Evolutionary conservation across 805 yeast genomes (phyloP).

Genomic region (Sporopachydermia lactativora): DNA sequence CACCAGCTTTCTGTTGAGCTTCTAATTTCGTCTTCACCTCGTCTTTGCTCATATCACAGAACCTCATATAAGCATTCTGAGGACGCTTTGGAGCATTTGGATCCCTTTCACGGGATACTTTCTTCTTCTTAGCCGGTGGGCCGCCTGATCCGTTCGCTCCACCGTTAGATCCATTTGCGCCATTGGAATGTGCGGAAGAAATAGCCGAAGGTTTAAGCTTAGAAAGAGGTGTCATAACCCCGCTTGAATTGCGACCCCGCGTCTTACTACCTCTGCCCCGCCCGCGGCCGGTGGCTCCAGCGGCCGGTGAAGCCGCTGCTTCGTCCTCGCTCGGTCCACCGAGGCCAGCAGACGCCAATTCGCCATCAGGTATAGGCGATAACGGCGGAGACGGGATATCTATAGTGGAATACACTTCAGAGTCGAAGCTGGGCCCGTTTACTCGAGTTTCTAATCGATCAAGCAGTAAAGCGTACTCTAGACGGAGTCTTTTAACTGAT

Average conservation of each 20-base stretch:
- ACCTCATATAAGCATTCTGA: slow-evolving; percentile 69
- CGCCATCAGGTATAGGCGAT: slow-evolving; percentile 16
- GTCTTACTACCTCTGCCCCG: too few species aligned
- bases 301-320: too few species aligned
- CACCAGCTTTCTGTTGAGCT: slow-evolving; percentile 29
- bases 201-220: slow-evolving; percentile 4
- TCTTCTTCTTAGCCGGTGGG: slow-evolving; percentile 18
- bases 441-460: slow-evolving; percentile 63
- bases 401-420: slow-evolving; percentile 15
- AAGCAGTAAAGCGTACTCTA: slow-evolving; percentile 69
- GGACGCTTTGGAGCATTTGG: slow-evolving; percentile 84
- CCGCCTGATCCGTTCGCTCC: slow-evolving; percentile 13
- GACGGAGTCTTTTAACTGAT: slow-evolving; percentile 61
- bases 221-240: slow-evolving; percentile 3
- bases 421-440: slow-evolving; percentile 5
- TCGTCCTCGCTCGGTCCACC: slow-evolving; percentile 19
- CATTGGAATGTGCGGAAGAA: background rate
- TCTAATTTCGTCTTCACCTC: slow-evolving; percentile 45
- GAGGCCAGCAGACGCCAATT: slow-evolving; percentile 16
- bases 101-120: slow-evolving; percentile 37
- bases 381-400: slow-evolving; percentile 6
- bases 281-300: too few species aligned
- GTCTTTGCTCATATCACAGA: slow-evolving; percentile 79
- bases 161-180: slow-evolving; percentile 3
- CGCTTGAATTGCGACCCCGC: too few species aligned